Evolutionary conservation across 495 filamentous ascomycete species (phyloP), one percentile per base, ranked within the genome.

Genomic region (Penicillium crystallinum): DNA sequence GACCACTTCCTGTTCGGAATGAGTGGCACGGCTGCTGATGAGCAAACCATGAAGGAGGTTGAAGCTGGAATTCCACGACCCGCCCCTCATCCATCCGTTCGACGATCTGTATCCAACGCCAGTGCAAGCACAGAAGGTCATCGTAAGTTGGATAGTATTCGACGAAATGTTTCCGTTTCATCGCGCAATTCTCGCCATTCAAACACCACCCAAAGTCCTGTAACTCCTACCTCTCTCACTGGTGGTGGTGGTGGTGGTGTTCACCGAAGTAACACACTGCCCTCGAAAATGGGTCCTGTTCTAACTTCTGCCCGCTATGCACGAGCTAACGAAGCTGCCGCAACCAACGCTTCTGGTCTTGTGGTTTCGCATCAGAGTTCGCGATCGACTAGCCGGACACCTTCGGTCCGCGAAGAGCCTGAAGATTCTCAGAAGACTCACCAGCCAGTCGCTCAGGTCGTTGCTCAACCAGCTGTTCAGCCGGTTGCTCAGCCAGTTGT

Each of bases 1-100:
- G 82, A 91, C 57, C 84, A 89, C 62, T 92, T 92, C 71, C 71
- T 92, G 54, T 91, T 97, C 45, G 91, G 91, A 14, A 97, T 97
- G 91, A 86, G 88, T 64, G 91, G 91, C 17, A 96, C 91, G 5
- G 90, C 82, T 5, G 87, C 88, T 6, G 91, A 96, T 65, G 88
- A 91, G 62, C 83, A 89, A 60, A 95, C 90, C 3, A 82, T 91
- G 22, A 88, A 86, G 62, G 88, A 95, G 59, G 85, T 95, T 29
- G 83, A 93, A 66, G 64, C 85, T 56, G 81, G 80, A 14, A 75
- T 78, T 14, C 76, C 84, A 4, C 72, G 72, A 17, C 64, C 78
- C 15, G 73, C 77, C 3, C 70, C 75, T 7, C 84, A 81, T 60
- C 70, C 63, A 50, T 80, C 73, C 18, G 63, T 97, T 21, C 77